phyloP scores from a whole-genome alignment of 345 rosid genomes.

The Lumnitzera littorea region DNA sequence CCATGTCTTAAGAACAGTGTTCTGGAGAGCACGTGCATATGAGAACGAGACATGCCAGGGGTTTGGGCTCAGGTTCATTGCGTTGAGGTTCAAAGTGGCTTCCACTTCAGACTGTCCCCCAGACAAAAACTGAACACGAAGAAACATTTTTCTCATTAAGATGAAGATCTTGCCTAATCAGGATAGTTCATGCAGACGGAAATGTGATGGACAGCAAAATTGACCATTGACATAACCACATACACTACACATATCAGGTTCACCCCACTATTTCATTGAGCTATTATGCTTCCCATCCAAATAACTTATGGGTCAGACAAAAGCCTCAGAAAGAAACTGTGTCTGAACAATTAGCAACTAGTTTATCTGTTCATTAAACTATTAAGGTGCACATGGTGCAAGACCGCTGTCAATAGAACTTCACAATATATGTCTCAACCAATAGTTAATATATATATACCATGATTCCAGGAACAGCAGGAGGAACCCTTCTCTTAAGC shows the following conservation, averaged over 20 bases:
- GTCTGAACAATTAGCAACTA: too few species aligned
- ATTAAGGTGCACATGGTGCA: too few species aligned
- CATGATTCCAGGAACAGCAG: conserved; percentile 97
- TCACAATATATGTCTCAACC: not conserved
- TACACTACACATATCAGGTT: too few species aligned
- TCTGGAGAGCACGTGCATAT: conserved; percentile 93
- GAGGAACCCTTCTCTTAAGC: conserved; percentile 93
- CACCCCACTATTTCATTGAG: too few species aligned
- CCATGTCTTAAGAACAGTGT: conserved; percentile 93
- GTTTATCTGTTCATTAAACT: too few species aligned
- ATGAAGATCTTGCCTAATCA: not conserved
- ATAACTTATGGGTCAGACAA: too few species aligned
- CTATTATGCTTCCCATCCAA: too few species aligned
- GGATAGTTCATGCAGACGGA: not conserved
- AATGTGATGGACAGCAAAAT: not conserved
- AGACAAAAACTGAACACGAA: conserved; percentile 64
- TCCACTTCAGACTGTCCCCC: conserved; percentile 97
- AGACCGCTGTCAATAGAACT: too few species aligned
- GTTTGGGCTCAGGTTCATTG: conserved; percentile 96
- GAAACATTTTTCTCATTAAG: not conserved
- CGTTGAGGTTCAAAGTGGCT: conserved; percentile 88
- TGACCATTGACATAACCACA: too few species aligned
- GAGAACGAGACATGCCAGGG: conserved; percentile 99
- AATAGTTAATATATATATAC: conserved; percentile 22
- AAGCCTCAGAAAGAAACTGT: too few species aligned